Evolutionary conservation across 805 yeast species (phyloP), one percentile per base, ranked within the genome.

Genomic region (Lipomyces yamanashiensis): DNA sequence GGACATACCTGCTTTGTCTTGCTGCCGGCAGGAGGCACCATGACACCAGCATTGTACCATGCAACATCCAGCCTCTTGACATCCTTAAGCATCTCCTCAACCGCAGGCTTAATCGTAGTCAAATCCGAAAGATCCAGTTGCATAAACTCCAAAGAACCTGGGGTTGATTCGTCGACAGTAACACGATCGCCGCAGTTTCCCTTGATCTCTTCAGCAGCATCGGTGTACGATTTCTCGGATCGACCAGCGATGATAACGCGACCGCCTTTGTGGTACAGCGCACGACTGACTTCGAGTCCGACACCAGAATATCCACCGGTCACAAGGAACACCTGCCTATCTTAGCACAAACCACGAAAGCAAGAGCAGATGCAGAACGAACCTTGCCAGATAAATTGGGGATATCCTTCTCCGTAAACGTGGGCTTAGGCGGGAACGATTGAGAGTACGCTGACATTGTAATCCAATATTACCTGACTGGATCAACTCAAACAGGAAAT

Each of bases 1-100:
- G 6, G 23, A 15, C 59, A 60, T 15, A 76, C 48, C 57, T 82
- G 85, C 19, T 70, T 62, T 4, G 84, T 75, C 43, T 56, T 61
- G 10, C 76, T 19, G 1, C 56, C 58, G 1, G 40, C 33, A 7
- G 66, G 64, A n/a, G 61, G 58, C 13, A 57, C 61, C 79, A 78
- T 77, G 1, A 81, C 77, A 49, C 81, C 82, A 7, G 82, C 83
- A 66, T 81, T 81, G 66, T 79, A 77, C 23, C 80, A 71, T 21
- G 76, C 73, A 1, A 77, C 74, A 57, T 81, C 76, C 44, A 81
- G 61, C 7, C 72, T 65, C 5, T 68, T 62, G 21, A 76, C 74
- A 13, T 67, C 61, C 10, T 57, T 41, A 12, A 71, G 54, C 39
- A 80, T 63, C 47, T 71, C 65, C 8, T 71, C 71, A 12, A 74